Percentiles rank a stretch among this genome's conserved stretches.
Conservation (phyloP, 495 filamentous ascomycete species). For the Neurospora sp. region DNA sequence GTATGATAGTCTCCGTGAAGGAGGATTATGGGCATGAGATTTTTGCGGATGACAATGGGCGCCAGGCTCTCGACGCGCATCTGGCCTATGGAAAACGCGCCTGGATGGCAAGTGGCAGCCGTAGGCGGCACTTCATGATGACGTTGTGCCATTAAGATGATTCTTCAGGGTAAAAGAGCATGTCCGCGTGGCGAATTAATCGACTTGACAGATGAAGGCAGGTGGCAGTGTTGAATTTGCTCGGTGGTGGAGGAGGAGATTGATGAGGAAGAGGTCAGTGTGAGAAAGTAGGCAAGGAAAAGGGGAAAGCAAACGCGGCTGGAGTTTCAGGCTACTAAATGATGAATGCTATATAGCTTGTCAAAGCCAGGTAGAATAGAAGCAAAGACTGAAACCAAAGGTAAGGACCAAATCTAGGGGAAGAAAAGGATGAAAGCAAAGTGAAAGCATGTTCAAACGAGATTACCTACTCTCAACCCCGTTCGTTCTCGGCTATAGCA, state of each 20-base stretch:
- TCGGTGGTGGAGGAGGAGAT: neutral
- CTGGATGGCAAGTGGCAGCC: neutral
- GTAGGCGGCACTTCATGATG: neutral
- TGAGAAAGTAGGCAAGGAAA: neutral
- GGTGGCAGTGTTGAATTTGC: neutral
- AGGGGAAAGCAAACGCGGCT: neutral
- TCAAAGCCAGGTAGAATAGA: neutral
- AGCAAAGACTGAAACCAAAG: neutral
- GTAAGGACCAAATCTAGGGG: neutral
- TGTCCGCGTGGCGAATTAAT: neutral
- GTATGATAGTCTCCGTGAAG: slow-evolving; percentile 44
- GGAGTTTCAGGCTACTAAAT: neutral
- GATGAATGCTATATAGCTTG: neutral
- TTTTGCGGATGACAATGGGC: neutral
- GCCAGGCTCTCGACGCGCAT: neutral
- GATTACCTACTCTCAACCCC: neutral
- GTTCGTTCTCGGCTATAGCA: neutral
- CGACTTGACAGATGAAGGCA: neutral
- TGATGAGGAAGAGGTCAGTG: neutral
- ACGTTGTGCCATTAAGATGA: neutral
- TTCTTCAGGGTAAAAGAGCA: neutral
- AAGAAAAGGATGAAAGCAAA: neutral
- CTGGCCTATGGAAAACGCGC: neutral
- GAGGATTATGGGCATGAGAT: slow-evolving; percentile 39
- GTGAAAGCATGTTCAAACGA: neutral